Conservation (phyloP, 2,329 filamentous ascomycete species). For the Fusarium paranaense region DNA sequence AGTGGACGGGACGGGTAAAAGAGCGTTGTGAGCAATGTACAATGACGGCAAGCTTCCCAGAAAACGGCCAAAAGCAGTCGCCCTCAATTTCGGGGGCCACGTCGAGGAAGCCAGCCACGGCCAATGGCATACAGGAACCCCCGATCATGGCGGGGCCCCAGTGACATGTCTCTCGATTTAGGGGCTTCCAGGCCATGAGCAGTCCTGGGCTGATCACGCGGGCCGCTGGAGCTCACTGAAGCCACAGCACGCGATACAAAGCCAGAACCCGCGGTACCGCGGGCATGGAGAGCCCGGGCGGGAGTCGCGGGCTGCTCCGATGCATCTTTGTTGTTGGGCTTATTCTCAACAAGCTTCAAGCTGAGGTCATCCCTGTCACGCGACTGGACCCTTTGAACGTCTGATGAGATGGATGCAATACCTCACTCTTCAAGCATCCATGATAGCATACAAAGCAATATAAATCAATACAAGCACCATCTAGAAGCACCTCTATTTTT, state of each 20-base stretch:
- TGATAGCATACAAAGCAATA: neutral
- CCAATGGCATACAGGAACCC: conserved; percentile 38
- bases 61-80: conserved; percentile 5
- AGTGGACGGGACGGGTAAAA: neutral
- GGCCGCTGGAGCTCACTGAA: conserved; percentile 14
- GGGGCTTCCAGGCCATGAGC: conserved; percentile 8
- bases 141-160: conserved; percentile 11
- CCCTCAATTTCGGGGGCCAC: conserved; percentile 33
- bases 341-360: neutral
- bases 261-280: too few relatives aligned
- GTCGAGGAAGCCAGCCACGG: neutral
- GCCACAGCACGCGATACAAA: conserved; percentile 9
- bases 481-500: conserved; percentile 1
- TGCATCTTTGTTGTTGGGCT: conserved; percentile 21
- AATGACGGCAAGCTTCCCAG: conserved; percentile 43
- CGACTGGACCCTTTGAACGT: neutral
- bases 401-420: neutral
- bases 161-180: conserved; percentile 19
- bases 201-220: conserved; percentile 4
- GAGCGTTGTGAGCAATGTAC: conserved; percentile 25
- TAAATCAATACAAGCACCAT: neutral
- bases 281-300: neutral
- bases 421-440: neutral
- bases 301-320: neutral
- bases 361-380: conserved; percentile 20